Evolutionary conservation across 208 protist species (phyloP).

Genomic region (Vickermania ingenoplastis): DNA sequence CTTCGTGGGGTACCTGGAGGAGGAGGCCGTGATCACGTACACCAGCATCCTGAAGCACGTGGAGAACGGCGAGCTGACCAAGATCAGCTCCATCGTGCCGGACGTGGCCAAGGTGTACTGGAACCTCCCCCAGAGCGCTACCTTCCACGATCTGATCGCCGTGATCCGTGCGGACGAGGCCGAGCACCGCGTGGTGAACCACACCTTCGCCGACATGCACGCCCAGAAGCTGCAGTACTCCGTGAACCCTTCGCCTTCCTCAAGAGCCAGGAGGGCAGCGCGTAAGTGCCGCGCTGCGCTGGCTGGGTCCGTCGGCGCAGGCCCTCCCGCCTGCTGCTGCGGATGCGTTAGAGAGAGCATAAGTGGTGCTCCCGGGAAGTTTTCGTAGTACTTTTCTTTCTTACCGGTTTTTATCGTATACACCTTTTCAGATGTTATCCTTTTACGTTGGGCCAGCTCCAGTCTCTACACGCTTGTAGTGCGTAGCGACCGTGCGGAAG

Average conservation of each 20-base stretch:
- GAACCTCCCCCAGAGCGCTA: conserved; percentile 37
- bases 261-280: not conserved
- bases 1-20: too few species aligned
- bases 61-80: conserved; percentile 17
- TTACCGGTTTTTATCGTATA: too few species aligned
- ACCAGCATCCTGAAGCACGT: conserved; percentile 15
- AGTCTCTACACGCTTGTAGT: too few species aligned
- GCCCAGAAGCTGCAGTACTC: conserved; percentile 2
- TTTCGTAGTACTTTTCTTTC: too few species aligned
- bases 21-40: conserved; percentile 29
- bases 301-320: too few species aligned
- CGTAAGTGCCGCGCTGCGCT: too few species aligned
- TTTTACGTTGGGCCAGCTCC: too few species aligned
- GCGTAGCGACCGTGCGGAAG: too few species aligned
- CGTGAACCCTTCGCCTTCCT: not conserved
- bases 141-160: conserved; percentile 53
- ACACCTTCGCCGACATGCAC: conserved; percentile 48
- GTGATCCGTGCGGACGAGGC: conserved; percentile 77
- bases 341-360: too few species aligned
- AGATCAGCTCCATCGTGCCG: conserved; percentile 30
- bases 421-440: too few species aligned
- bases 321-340: too few species aligned
- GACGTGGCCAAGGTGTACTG: conserved; percentile 78
- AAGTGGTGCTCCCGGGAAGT: too few species aligned
- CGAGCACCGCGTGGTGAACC: conserved; percentile 79